phyloP scores from a whole-genome alignment of 768 basidiomycete species.

The Dacryopinax primogenitus region DNA sequence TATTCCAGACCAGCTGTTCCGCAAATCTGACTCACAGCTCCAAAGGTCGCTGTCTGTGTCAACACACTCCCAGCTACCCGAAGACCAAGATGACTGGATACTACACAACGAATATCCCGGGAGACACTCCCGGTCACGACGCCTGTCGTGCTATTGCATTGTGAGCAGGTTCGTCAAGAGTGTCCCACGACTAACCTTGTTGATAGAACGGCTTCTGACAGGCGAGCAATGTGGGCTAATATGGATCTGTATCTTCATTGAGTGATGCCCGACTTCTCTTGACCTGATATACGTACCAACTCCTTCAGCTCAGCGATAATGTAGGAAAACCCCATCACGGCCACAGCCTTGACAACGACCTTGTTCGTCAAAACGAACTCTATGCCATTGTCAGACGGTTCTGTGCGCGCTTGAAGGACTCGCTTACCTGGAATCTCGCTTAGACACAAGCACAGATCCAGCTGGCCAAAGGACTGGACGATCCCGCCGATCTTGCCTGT shows the following conservation, averaged over 20 bases:
- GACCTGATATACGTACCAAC: neutral
- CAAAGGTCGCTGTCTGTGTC: neutral
- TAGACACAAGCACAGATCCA: neutral
- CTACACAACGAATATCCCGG: neutral
- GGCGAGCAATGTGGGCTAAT: neutral
- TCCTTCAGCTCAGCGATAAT: neutral
- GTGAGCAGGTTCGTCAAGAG: neutral
- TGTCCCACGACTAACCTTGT: neutral
- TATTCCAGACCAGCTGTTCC: neutral
- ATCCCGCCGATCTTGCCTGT: neutral
- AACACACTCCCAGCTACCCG: neutral
- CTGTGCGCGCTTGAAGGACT: neutral
- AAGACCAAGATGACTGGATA: neutral
- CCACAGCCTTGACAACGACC: neutral
- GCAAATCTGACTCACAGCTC: neutral
- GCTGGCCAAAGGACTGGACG: neutral
- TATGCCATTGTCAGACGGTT: neutral
- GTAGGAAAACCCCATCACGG: neutral
- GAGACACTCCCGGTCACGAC: neutral
- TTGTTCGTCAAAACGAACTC: neutral
- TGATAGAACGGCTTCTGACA: neutral
- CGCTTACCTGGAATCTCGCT: neutral
- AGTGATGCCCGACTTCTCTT: neutral
- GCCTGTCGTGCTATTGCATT: neutral
- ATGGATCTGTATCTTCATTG: neutral